phyloP scores from a whole-genome alignment of 768 basidiomycete species.

The Chalciporus piperatus region DNA sequence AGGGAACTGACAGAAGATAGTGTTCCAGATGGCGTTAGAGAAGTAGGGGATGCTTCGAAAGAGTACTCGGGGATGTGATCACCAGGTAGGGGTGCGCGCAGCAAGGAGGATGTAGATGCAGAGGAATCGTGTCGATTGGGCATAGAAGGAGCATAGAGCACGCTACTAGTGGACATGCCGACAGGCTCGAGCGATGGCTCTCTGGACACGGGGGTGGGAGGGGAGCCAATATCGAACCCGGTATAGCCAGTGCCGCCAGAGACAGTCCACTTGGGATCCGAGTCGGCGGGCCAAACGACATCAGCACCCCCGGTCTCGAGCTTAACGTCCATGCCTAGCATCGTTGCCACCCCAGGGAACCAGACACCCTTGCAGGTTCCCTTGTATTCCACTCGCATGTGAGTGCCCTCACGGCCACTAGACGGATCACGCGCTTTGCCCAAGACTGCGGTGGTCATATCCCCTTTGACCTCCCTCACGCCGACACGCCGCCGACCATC shows the following conservation, averaged over 20 bases:
- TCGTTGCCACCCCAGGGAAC: slow-evolving; percentile 80
- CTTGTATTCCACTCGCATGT: slow-evolving; percentile 68
- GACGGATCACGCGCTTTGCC: slow-evolving; percentile 44
- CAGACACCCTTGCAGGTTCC: slow-evolving; percentile 74
- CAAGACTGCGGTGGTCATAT: slow-evolving; percentile 59
- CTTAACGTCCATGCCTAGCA: slow-evolving; percentile 74
- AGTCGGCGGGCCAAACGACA: slow-evolving; percentile 59
- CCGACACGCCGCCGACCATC: slow-evolving; percentile 68
- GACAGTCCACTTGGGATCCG: slow-evolving; percentile 55
- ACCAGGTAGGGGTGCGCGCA: slow-evolving; percentile 71
- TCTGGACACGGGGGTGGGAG: slow-evolving; percentile 39
- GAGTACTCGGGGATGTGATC: slow-evolving; percentile 69
- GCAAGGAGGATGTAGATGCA: slow-evolving; percentile 58
- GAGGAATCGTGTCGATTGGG: slow-evolving; percentile 39
- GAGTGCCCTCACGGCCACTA: slow-evolving; percentile 47
- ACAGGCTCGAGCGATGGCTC: slow-evolving; percentile 47
- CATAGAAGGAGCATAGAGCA: slow-evolving; percentile 21
- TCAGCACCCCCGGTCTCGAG: slow-evolving; percentile 69
- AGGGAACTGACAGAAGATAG: slow-evolving; percentile 41
- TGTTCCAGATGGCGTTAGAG: slow-evolving; percentile 43
- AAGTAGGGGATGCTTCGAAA: slow-evolving; percentile 62
- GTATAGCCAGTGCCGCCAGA: slow-evolving; percentile 66
- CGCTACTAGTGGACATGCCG: slow-evolving; percentile 14
- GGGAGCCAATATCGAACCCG: slow-evolving; percentile 59
- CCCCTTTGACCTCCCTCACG: slow-evolving; percentile 63